phyloP scores from a whole-genome alignment of 1,139 yeast genomes.

The Geotrichum histeridarum region DNA sequence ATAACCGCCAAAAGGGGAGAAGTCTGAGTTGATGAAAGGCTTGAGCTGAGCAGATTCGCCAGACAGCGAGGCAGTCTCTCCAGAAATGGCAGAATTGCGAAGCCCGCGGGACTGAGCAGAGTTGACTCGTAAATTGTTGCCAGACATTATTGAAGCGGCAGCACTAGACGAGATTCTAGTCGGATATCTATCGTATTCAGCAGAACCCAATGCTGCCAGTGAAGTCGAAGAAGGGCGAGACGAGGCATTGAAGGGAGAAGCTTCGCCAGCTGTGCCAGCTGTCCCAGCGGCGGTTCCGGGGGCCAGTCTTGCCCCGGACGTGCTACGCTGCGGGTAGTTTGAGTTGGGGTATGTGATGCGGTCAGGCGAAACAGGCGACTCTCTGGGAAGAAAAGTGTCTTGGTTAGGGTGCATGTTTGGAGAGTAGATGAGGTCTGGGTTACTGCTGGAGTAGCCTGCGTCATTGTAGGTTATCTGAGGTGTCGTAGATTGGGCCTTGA shows the following conservation, averaged over 20 bases:
- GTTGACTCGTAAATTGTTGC: constrained; percentile 22
- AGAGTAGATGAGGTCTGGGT: constrained; percentile 4
- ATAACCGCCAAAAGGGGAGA: constrained; percentile 88
- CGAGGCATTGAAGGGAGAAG: constrained; percentile 8
- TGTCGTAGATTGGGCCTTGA: not conserved
- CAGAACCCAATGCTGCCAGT: constrained; percentile 26
- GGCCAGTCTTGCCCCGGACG: constrained; percentile 17
- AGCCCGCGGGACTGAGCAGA: constrained; percentile 14
- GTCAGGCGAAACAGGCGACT: constrained; percentile 7
- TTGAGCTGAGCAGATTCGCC: constrained; percentile 7
- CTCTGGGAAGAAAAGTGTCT: constrained; percentile 16
- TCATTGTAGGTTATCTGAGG: constrained; percentile 12
- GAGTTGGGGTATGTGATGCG: constrained; percentile 10
- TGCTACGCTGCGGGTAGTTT: constrained; percentile 3
- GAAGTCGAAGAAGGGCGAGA: constrained; percentile 18
- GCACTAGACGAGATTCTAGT: constrained; percentile 33
- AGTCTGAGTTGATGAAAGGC: constrained; percentile 38
- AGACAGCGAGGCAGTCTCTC: constrained; percentile 29
- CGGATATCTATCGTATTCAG: constrained; percentile 40
- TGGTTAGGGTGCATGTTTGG: constrained; percentile 9
- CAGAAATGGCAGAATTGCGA: constrained; percentile 29
- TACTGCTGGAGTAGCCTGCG: constrained; percentile 12
- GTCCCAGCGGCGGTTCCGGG: constrained; percentile 19
- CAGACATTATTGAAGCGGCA: constrained; percentile 31
- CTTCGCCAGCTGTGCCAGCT: constrained; percentile 15